These are phyloP conservation scores for Mycena latifolia DNA, from an alignment of 768 basidiomycete species.

Conservation along the genomic window DNA sequence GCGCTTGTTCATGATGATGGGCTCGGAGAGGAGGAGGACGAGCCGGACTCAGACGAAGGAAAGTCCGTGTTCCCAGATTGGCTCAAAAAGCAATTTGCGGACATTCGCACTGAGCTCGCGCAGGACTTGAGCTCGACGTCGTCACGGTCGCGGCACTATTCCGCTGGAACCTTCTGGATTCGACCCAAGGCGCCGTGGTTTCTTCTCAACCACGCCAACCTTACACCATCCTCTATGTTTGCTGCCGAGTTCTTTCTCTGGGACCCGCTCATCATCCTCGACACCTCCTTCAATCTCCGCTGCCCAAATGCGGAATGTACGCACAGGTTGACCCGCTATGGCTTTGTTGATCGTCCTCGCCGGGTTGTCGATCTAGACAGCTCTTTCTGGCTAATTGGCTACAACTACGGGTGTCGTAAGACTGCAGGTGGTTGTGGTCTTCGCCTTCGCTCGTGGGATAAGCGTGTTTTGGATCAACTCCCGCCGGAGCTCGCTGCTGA, in stretches of 20 bases:
- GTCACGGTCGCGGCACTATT: neutral
- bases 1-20: no score
- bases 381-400: neutral
- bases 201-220: neutral
- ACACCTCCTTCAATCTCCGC: no score
- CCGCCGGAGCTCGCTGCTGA: conserved; percentile 38
- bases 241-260: no score
- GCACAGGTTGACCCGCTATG: neutral
- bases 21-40: no score
- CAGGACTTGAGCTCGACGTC: no score
- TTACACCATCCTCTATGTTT: neutral
- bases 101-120: neutral
- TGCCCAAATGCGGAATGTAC: no score
- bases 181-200: neutral
- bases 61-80: neutral
- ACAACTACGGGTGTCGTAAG: neutral
- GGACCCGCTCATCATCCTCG: no score
- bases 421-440: conserved; percentile 1
- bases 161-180: neutral
- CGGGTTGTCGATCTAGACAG: neutral
- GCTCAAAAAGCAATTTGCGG: neutral
- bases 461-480: conserved; percentile 35
- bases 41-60: no score
- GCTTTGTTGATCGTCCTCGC: neutral
- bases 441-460: conserved; percentile 43